phyloP scores from a whole-genome alignment of 805 yeast genomes.

The Saccharomycopsis microspora region DNA sequence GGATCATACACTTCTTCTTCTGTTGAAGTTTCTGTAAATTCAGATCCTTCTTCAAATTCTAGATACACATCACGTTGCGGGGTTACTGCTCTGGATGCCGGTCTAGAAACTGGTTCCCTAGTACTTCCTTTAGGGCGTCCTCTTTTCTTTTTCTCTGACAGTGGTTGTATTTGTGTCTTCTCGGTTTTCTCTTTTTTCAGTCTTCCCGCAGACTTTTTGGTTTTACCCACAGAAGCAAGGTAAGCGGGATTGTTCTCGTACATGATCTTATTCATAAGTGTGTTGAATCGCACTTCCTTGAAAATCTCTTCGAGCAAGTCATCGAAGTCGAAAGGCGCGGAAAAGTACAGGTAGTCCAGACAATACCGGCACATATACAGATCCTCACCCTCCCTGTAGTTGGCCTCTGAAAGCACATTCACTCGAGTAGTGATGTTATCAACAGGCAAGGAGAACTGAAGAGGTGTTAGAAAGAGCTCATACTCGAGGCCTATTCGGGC shows the following conservation, averaged over 20 bases:
- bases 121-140: not conserved
- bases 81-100: not conserved
- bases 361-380: conserved; percentile 32
- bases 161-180: not conserved
- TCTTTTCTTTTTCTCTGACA: not conserved
- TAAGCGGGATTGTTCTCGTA: not conserved
- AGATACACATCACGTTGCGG: not conserved
- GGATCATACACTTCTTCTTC: conserved; percentile 18
- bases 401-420: not conserved
- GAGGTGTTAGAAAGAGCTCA: conserved; percentile 11
- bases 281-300: conserved; percentile 24
- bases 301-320: conserved; percentile 19
- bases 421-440: conserved; percentile 5
- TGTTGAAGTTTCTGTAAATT: not conserved
- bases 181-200: not conserved
- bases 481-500: not conserved
- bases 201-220: not conserved
- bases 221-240: conserved; percentile 11
- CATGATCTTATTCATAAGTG: conserved; percentile 18
- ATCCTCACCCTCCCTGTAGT: conserved; percentile 17
- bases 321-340: conserved; percentile 30
- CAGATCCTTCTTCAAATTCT: conserved; percentile 12
- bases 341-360: conserved; percentile 26
- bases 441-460: conserved; percentile 1
- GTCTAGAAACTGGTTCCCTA: conserved; percentile 14